Conservation (phyloP, 176 grass and related monocot species). For the Carex kokanica region DNA sequence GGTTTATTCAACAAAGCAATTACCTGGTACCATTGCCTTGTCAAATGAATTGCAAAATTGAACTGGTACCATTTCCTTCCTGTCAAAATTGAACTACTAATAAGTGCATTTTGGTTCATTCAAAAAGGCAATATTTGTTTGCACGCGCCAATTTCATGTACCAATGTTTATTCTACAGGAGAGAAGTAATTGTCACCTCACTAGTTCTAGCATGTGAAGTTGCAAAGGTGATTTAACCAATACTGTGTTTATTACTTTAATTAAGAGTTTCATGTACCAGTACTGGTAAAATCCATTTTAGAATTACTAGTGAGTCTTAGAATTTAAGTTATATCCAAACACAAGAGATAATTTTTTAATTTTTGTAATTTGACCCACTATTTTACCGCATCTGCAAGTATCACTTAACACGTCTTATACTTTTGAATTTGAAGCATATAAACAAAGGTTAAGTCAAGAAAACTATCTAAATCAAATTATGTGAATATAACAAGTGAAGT, state of each 20-base stretch:
- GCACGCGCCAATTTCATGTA: neutral
- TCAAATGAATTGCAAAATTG: neutral
- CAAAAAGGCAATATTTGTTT: neutral
- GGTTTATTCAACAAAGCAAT: too few relatives aligned
- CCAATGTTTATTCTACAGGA: constrained; percentile 43
- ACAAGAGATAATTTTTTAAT: neutral
- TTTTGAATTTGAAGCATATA: neutral
- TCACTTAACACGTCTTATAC: neutral
- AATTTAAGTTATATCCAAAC: too few relatives aligned
- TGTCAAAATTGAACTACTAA: neutral
- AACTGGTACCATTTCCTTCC: neutral
- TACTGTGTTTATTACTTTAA: neutral
- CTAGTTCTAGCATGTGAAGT: constrained; percentile 75
- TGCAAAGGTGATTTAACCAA: constrained; percentile 50
- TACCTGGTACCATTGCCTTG: too few relatives aligned
- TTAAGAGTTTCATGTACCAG: neutral
- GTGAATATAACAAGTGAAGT: too few relatives aligned
- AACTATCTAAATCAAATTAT: too few relatives aligned
- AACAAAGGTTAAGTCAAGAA: too few relatives aligned
- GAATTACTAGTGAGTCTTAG: neutral
- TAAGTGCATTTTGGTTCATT: neutral
- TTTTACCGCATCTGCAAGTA: neutral
- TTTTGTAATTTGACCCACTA: neutral
- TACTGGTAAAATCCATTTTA: neutral
- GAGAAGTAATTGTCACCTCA: constrained; percentile 88